Evolutionary conservation across 1,284 basidiomycete genomes (phyloP).

Genomic region (Lentinula novae-zelandiae): DNA sequence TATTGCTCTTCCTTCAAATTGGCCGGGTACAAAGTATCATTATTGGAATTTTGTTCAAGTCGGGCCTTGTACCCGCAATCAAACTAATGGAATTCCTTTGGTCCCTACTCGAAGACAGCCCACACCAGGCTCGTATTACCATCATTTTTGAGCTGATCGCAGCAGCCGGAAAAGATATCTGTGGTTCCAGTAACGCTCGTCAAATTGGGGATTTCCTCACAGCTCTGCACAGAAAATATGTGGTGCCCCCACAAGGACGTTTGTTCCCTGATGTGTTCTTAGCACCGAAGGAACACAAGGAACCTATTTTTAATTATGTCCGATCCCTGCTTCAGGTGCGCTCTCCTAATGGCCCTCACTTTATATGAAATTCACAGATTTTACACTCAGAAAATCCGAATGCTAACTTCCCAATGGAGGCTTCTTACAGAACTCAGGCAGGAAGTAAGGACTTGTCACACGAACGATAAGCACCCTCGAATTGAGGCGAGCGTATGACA

Average conservation of each 20-base stretch:
- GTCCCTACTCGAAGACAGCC: neutral
- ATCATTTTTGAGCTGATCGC: neutral
- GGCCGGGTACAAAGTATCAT: neutral
- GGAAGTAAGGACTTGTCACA: neutral
- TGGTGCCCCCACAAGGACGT: neutral
- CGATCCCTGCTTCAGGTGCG: neutral
- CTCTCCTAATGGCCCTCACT: neutral
- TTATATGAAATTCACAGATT: neutral
- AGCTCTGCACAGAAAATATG: neutral
- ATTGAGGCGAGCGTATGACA: neutral
- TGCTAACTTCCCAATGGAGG: neutral
- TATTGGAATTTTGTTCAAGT: neutral
- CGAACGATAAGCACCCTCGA: neutral
- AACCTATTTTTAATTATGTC: neutral
- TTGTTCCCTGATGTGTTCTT: constrained; percentile 2
- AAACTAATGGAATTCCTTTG: neutral
- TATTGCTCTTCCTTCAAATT: neutral
- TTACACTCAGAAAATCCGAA: neutral
- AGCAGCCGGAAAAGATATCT: neutral
- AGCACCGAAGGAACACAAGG: neutral
- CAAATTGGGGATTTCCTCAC: neutral
- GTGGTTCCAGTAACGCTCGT: neutral
- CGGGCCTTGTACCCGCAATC: neutral
- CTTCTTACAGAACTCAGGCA: neutral
- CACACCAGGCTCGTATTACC: neutral